A percentile compares a stretch with the other conserved stretches of the same genome.
Evolutionary conservation across 495 filamentous ascomycete species (phyloP).

Genomic region (Penicillium antarcticum): DNA sequence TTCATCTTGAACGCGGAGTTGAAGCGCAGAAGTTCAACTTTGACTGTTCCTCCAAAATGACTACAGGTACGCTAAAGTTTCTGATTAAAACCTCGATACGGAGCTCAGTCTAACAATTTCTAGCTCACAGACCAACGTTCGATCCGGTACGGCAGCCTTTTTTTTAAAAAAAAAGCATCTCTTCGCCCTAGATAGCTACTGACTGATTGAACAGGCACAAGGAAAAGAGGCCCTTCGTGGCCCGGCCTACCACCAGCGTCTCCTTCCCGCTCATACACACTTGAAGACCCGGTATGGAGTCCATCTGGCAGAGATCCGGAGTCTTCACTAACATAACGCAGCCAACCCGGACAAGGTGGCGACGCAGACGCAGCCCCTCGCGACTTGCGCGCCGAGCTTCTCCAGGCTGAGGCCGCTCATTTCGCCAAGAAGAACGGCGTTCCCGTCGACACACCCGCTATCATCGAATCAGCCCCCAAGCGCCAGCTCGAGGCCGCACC

Average conservation of each 20-base stretch:
- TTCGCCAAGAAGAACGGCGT: slow-evolving; percentile 78
- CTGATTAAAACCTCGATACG: neutral
- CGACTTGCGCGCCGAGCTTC: slow-evolving; percentile 87
- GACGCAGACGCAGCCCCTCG: slow-evolving; percentile 57
- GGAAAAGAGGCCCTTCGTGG: slow-evolving; percentile 94
- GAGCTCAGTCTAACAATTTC: slow-evolving; percentile 23
- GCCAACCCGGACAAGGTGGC: slow-evolving; percentile 85
- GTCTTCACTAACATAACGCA: slow-evolving; percentile 26
- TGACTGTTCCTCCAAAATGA: slow-evolving; percentile 48
- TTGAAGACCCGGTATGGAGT: slow-evolving; percentile 73
- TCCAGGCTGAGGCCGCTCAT: slow-evolving; percentile 83
- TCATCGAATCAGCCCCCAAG: slow-evolving; percentile 51
- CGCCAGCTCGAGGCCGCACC: slow-evolving; percentile 58
- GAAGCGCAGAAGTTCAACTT: neutral
- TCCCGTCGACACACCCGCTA: slow-evolving; percentile 36
- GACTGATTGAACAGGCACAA: slow-evolving; percentile 58
- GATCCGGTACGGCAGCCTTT: slow-evolving; percentile 64
- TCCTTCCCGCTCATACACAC: slow-evolving; percentile 87
- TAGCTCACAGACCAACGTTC: slow-evolving; percentile 83
- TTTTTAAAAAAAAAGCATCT: slow-evolving; percentile 19
- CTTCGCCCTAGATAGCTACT: neutral
- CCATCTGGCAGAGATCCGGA: neutral
- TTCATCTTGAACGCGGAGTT: neutral
- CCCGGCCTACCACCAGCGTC: slow-evolving; percentile 92
- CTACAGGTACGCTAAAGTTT: slow-evolving; percentile 50